Evolutionary conservation across 1,284 basidiomycete species (phyloP), one percentile per base, ranked within the genome.

Genomic region (Pterulicium gracile): DNA sequence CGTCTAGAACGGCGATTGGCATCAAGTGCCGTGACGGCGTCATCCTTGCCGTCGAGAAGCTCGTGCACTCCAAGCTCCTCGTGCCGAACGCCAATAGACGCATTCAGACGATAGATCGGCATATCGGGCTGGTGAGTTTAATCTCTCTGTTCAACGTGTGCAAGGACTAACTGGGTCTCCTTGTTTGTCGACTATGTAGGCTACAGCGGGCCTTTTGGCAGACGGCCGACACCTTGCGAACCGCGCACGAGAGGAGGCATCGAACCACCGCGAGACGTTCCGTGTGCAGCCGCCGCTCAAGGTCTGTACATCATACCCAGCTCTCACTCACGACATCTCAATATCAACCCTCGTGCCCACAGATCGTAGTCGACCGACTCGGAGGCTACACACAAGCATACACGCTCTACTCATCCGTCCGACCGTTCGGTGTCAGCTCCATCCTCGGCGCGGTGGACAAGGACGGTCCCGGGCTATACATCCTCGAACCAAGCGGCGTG

Each of bases 391-490:
- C 92, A 2, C 96, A 98, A 67, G 85, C 88, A 17, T 98, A 97
- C 69, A 98, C 96, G 4, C 82, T 97, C 45, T 98, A 98, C 66
- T 97, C 94, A 0, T 97, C 94, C 19, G 96, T 98, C 24, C 83
- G 96, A 20, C 96, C 96, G 0, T 98, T 98, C 56, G 96, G 96
- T 13, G 83, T 95, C 55, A 92, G 91, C 55, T 85, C 93, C 18
- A 87, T 99, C 59, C 68, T 98, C 15, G 95, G 83, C 35, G 84
- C 87, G 7, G 75, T 95, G 4, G 96, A 98, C 70, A 88, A 90
- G 64, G 75, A 75, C 35, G 93, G 93, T 2, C 93, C 96, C 45
- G 73, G 79, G 46, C 72, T 99, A 21, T 97, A 81, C 67, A 84
- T 96, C 51, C 76, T 98, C 47, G 96, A 99, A 65, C 96, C 96